These are phyloP conservation scores for Aspergillus pseudoterreus DNA, from an alignment of 2,329 filamentous ascomycete genomes.

Conservation along the genomic window DNA sequence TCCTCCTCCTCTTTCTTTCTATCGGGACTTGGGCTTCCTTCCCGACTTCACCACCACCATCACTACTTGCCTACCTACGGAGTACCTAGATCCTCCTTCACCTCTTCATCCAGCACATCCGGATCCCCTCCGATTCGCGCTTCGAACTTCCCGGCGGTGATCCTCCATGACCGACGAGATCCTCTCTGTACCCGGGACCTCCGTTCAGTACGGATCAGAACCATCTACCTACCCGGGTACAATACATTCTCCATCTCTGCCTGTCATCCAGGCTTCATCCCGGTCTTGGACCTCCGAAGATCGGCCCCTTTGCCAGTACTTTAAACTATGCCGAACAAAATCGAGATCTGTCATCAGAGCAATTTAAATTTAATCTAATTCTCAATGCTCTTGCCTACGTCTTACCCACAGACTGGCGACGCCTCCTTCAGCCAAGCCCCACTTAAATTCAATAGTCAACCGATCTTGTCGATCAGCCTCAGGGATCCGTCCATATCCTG, in stretches of 20 bases:
- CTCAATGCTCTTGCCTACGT: not conserved
- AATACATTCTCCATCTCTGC: not conserved
- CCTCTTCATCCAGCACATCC: not conserved
- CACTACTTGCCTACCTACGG: not conserved
- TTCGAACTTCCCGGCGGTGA: no score
- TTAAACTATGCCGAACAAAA: not conserved
- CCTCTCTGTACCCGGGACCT: no score
- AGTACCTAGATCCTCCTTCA: not conserved
- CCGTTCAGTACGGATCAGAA: not conserved
- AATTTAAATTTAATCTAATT: not conserved
- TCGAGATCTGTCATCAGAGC: not conserved
- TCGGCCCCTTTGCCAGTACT: not conserved
- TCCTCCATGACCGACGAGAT: no score
- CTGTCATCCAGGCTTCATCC: not conserved
- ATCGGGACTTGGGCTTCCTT: not conserved
- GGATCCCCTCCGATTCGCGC: not conserved
- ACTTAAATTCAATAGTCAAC: conserved; percentile 38
- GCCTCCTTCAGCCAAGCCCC: conserved; percentile 26
- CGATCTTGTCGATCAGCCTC: conserved; percentile 35
- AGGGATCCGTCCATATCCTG: conserved; percentile 24
- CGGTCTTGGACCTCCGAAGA: not conserved
- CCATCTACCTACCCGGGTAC: no score
- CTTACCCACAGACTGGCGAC: conserved; percentile 19
- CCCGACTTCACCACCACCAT: not conserved
- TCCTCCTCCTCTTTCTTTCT: not conserved